Base-by-base conservation (phyloP, 306 rosid species). In the Cucumis melo region DNA sequence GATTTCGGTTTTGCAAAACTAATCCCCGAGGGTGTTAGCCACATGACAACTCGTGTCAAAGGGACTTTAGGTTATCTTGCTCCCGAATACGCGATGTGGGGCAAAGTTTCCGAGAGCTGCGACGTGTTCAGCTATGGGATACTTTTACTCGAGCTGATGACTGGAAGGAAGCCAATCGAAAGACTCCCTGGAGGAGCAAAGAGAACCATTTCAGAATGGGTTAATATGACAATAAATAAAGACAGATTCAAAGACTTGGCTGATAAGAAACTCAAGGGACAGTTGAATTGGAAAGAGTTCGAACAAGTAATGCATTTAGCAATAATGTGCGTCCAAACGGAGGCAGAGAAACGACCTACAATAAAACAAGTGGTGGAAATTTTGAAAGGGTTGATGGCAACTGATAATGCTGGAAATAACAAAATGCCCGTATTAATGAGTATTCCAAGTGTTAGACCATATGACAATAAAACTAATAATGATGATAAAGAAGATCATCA, bases 51-150 rank as follows among this genome's bases (percentile, higher is more conserved):
- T 8, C 89, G 92, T 7, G 98, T 93, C 9, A 93, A 91, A 86
- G 98, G 98, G 10, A 93, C 98, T 0, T 74, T 91, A 38, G 98
- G 98, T 9, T 93, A 93, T 85, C 75, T 93, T 17, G 98, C 98
- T 8, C 97, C 96, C 0, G 97, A 93, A 78, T 93, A 93, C 57
- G 98, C 96, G 2, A 93, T 93, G 98, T 93, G 97, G 98, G 98
- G 97, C 0, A 93, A 93, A 48, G 93, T 93, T 12, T 93, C 98
- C 0, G 92, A 93, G 57, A 88, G 97, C 27, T 93, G 98, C 64
- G 97, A 93, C 74, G 93, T 91, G 6, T 93, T 82, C 55, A 93
- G 97, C 75, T 93, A 83, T 55, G 97, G 98, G 17, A 88, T 93
- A 77, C 93, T 93, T 12, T 87, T 93, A 5, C 76, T 91, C 2